phyloP scores from a whole-genome alignment of 2,329 filamentous ascomycete species.

The Colletotrichum chlorophyti region DNA sequence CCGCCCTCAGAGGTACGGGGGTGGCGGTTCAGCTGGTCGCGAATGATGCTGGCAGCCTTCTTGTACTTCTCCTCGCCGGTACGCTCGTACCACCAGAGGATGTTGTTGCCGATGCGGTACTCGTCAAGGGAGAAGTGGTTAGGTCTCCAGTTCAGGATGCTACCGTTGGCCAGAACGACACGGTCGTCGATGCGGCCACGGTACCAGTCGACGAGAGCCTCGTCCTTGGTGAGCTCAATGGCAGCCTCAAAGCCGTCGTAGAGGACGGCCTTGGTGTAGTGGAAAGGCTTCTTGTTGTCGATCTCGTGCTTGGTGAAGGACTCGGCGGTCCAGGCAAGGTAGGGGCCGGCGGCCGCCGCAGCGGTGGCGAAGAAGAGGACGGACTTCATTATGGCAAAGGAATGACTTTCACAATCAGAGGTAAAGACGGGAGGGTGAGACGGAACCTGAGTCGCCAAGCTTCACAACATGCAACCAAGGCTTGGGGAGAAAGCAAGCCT shows the following conservation, averaged over 20 bases:
- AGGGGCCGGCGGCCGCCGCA: constrained; percentile 31
- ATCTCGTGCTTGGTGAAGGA: constrained; percentile 52
- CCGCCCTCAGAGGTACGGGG: constrained; percentile 59
- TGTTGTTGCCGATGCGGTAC: constrained; percentile 59
- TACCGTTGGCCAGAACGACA: constrained; percentile 53
- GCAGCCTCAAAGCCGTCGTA: constrained; percentile 55
- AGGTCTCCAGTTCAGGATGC: constrained; percentile 37
- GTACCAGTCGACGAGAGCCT: constrained; percentile 51
- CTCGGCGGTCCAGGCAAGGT: constrained; percentile 50
- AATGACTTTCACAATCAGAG: constrained; percentile 1
- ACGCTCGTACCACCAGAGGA: constrained; percentile 56
- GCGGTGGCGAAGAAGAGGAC: constrained; percentile 29
- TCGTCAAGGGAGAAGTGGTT: constrained; percentile 58
- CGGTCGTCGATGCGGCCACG: constrained; percentile 51
- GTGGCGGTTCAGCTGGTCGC: constrained; percentile 54
- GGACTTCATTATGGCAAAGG: constrained; percentile 22
- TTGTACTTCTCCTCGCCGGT: constrained; percentile 56
- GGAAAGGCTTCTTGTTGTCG: constrained; percentile 44
- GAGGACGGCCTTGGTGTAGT: constrained; percentile 53
- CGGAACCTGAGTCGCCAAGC: constrained; percentile 19
- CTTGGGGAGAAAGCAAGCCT: constrained; percentile 2
- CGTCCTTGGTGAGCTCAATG: constrained; percentile 51
- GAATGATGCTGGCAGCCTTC: constrained; percentile 52
- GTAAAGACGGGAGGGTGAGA: constrained; percentile 14
- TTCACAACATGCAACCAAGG: background rate